phyloP scores from a whole-genome alignment of 78 protist species.

The Dictyostelium brefeldianum region DNA sequence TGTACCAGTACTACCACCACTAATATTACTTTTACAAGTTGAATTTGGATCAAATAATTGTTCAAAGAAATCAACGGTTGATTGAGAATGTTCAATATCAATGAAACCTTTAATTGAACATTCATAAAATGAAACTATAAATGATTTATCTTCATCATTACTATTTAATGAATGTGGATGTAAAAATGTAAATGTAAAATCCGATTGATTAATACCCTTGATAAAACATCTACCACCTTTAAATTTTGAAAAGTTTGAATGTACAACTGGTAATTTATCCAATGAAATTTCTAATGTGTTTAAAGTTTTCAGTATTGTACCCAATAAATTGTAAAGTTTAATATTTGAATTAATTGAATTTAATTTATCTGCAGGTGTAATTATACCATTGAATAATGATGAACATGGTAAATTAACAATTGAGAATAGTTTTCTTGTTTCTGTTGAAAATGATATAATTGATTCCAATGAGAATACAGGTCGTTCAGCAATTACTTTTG shows the following conservation, averaged over 20 bases:
- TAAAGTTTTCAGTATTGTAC: conserved; percentile 35
- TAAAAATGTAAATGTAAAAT: conserved; percentile 59
- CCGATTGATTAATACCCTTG: conserved; percentile 53
- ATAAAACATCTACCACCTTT: conserved; percentile 74
- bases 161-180: conserved; percentile 35
- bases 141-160: conserved; percentile 4
- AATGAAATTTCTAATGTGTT: conserved; percentile 48
- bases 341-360: conserved; percentile 29
- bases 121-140: conserved; percentile 59
- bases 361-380: background rate
- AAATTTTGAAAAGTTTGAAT: conserved; percentile 26
- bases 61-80: background rate
- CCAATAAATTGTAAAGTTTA: conserved; percentile 21
- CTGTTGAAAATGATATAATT: conserved; percentile 49
- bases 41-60: background rate
- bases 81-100: conserved; percentile 43
- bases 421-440: conserved; percentile 54
- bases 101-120: conserved; percentile 78
- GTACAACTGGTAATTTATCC: background rate
- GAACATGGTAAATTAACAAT: conserved; percentile 40
- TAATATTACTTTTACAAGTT: background rate
- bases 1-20: background rate
- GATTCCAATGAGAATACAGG: conserved; percentile 44
- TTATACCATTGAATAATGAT: background rate
- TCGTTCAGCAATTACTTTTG: background rate